phyloP scores from a whole-genome alignment of 495 filamentous ascomycete genomes.

The Letharia columbiana region DNA sequence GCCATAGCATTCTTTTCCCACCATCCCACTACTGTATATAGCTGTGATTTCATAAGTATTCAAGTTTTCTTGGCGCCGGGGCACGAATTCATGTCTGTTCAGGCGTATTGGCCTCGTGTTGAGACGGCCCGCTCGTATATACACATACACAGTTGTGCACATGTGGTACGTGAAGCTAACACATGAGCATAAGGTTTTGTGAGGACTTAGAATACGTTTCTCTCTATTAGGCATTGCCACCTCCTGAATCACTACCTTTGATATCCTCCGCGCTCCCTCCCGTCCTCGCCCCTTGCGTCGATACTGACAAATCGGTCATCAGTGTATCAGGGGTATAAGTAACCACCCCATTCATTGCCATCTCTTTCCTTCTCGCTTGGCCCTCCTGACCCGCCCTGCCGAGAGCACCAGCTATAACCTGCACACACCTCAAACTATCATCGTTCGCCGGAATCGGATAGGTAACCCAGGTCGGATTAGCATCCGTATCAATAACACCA shows the following conservation, averaged over 20 bases:
- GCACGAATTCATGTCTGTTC: too few relatives aligned
- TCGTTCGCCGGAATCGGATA: conserved; percentile 97
- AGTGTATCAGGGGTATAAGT: conserved; percentile 41
- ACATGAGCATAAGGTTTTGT: too few relatives aligned
- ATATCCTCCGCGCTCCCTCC: conserved; percentile 10
- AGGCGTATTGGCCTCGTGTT: too few relatives aligned
- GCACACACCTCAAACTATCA: conserved; percentile 75
- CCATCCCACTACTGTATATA: too few relatives aligned
- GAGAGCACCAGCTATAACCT: conserved; percentile 75
- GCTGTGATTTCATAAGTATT: too few relatives aligned
- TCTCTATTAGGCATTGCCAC: neutral
- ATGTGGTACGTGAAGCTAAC: too few relatives aligned
- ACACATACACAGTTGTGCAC: too few relatives aligned
- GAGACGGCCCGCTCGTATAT: too few relatives aligned
- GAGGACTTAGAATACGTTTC: neutral
- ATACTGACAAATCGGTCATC: neutral
- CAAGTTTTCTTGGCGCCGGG: too few relatives aligned
- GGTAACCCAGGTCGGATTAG: conserved; percentile 86
- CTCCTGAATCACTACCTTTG: neutral
- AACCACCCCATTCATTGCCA: conserved; percentile 50
- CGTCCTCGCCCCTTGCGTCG: conserved; percentile 1
- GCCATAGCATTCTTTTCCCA: too few relatives aligned
- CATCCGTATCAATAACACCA: conserved; percentile 88
- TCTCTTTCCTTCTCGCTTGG: conserved; percentile 51
- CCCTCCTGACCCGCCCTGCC: conserved; percentile 78